These are phyloP conservation scores for Phaeosphaeriaceae sp. DNA, from an alignment of 2,329 filamentous ascomycete species.

Conservation along the genomic window DNA sequence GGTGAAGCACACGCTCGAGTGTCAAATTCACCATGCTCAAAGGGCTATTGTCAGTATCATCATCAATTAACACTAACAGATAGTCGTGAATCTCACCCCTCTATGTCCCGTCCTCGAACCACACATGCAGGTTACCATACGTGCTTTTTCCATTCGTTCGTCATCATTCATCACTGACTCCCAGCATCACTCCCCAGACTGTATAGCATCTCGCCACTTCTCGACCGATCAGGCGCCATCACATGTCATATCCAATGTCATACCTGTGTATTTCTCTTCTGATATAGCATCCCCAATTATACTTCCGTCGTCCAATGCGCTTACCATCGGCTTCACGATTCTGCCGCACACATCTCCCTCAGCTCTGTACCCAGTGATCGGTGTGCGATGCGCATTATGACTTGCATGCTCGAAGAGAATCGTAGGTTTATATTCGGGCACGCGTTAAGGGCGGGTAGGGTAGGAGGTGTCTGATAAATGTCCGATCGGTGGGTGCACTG, in stretches of 20 bases:
- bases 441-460: not conserved
- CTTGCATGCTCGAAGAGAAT: not conserved
- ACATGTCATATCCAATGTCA: not conserved
- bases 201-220: not conserved
- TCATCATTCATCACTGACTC: not conserved
- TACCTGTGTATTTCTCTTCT: not conserved
- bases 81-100: too few species aligned
- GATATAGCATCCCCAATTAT: not conserved
- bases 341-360: not conserved
- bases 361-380: not conserved
- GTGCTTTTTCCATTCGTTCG: not conserved
- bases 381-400: not conserved
- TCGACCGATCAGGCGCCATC: not conserved
- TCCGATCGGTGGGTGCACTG: too few species aligned
- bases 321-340: not conserved
- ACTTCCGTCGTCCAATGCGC: not conserved
- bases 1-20: too few species aligned
- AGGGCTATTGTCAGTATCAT: too few species aligned
- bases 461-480: too few species aligned
- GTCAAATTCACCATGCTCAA: too few species aligned
- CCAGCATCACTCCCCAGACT: not conserved
- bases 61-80: too few species aligned
- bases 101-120: too few species aligned
- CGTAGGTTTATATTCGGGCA: not conserved
- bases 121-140: not conserved